A percentile compares a stretch with the other conserved stretches of the same genome.
These are phyloP conservation scores for Hyphodiscus sp. DNA, from an alignment of 2,329 filamentous ascomycete genomes.

Conservation along the genomic window DNA sequence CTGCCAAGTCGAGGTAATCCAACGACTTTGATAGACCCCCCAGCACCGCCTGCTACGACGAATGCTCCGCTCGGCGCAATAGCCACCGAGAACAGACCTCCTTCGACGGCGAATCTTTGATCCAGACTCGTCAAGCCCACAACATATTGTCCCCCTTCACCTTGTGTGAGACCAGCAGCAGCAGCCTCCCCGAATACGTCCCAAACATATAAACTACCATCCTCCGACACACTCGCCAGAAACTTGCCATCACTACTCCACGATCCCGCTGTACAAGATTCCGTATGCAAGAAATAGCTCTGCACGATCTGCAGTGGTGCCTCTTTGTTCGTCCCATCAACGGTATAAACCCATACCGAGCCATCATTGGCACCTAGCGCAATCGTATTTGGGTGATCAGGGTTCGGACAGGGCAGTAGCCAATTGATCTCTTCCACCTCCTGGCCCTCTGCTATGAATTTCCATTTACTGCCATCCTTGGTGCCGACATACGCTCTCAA, in stretches of 20 bases:
- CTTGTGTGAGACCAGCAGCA: conserved; percentile 48
- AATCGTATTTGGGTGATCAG: conserved; percentile 68
- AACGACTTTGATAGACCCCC: conserved; percentile 78
- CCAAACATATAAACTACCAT: conserved; percentile 84
- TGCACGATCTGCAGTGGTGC: conserved; percentile 74
- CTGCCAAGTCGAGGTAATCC: conserved; percentile 61
- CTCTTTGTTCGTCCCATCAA: conserved; percentile 58
- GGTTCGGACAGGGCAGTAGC: conserved; percentile 68
- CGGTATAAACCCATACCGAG: conserved; percentile 91
- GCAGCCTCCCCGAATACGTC: conserved; percentile 43
- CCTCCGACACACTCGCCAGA: conserved; percentile 83
- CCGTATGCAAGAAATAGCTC: conserved; percentile 87
- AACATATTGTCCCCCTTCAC: conserved; percentile 54
- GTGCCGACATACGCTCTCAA: conserved; percentile 61
- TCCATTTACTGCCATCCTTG: conserved; percentile 48
- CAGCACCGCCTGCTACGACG: conserved; percentile 80
- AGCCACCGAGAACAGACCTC: conserved; percentile 82
- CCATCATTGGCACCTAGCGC: conserved; percentile 87
- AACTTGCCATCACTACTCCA: conserved; percentile 87
- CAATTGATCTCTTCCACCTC: conserved; percentile 97
- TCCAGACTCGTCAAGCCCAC: conserved; percentile 74
- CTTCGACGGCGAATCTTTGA: conserved; percentile 86
- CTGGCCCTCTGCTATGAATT: conserved; percentile 68
- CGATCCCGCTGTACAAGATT: conserved; percentile 76
- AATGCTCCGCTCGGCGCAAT: conserved; percentile 74